Base-by-base conservation (phyloP, 1,139 yeast genomes). In the Candida glucosophila region DNA sequence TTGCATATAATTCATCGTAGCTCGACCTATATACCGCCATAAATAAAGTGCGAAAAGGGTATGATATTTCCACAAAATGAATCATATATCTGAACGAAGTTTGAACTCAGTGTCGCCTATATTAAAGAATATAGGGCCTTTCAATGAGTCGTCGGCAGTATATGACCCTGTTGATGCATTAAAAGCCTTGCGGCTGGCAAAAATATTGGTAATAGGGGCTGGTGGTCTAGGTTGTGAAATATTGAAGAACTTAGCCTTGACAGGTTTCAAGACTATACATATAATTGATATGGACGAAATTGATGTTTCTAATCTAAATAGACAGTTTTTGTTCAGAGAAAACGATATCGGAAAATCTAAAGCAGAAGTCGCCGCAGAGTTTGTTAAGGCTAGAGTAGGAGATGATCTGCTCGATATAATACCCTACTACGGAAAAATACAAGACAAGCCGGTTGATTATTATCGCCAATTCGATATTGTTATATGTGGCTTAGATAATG, bases 161-260 rank as follows among this genome's bases (percentile, higher is more conserved):
- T 65, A 61, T 34, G 36, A 42, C 12, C 21, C 43, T 4, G 29
- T 29, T 2, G 49, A 43, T 8, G 55, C 67, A 5, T 20, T 35
- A 3, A 20, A 35, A 2, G 47, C 61, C 4, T 42, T 72, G 5
- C 26, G 25, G 4, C 32, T 40, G 1, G 40, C 63, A 12, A 56
- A 57, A 30, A 49, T 73, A 35, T 61, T 66, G 35, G 77, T 79
- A 1, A 59, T 88, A 20, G 97, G 98, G 0, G 96, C 97, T 1
- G 97, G 97, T 2, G 98, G 98, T 0, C 58, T 90, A 7, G 98
- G 98, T 0, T 90, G 97, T 56, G 97, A 90, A 52, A 76, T 90
- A 19, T 56, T 90, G 27, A 88, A 88, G 55, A 76, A 86, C 50
- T 58, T 90, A 26, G 90, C 92, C 0, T 58, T 82, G 29, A 64